phyloP scores from a whole-genome alignment of 495 filamentous ascomycete genomes.

The Aspergillus incahuasiensis region DNA sequence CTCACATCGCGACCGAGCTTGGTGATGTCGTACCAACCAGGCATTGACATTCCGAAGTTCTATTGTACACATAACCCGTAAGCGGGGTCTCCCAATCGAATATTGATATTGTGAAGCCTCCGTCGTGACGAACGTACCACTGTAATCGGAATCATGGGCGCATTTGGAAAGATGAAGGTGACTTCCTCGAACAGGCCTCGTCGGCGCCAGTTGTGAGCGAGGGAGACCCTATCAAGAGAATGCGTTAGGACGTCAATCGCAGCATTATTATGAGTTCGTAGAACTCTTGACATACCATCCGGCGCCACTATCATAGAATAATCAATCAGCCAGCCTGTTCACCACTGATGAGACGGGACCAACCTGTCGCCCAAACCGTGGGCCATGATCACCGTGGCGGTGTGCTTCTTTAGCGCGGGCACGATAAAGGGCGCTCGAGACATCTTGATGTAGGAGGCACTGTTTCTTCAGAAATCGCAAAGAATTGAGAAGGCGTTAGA shows the following conservation, averaged over 20 bases:
- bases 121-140: conserved; percentile 48
- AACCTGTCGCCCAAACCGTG: conserved; percentile 86
- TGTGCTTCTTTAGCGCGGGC: conserved; percentile 84
- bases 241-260: background rate
- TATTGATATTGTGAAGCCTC: background rate
- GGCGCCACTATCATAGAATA: conserved; percentile 42
- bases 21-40: conserved; percentile 89
- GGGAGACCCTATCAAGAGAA: conserved; percentile 49
- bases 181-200: conserved; percentile 82
- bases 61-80: conserved; percentile 25
- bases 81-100: background rate
- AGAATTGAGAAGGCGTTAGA: background rate
- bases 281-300: conserved; percentile 54
- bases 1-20: conserved; percentile 47
- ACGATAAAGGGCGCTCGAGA: conserved; percentile 63
- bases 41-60: conserved; percentile 81
- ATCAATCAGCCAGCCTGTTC: conserved; percentile 10
- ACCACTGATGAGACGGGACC: conserved; percentile 13
- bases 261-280: background rate
- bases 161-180: conserved; percentile 89
- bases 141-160: conserved; percentile 85
- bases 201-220: conserved; percentile 87
- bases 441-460: conserved; percentile 38
- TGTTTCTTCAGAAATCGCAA: background rate
- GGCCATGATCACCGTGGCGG: conserved; percentile 88